These are phyloP conservation scores for Arthrobotrys megalospora DNA, from an alignment of 2,329 filamentous ascomycete genomes.

Conservation along the genomic window DNA sequence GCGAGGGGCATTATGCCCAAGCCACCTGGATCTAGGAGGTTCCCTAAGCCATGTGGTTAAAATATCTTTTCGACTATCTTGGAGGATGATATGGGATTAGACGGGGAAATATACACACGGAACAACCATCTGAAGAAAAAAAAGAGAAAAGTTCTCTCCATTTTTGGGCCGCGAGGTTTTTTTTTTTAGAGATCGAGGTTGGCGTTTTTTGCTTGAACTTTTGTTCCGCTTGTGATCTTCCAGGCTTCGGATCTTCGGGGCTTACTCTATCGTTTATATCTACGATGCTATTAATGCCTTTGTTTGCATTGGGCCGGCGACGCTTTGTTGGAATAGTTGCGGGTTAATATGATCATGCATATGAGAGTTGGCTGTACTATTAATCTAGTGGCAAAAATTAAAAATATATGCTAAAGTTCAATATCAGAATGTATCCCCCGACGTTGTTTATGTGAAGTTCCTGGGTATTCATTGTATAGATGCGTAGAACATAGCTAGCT, in stretches of 20 bases:
- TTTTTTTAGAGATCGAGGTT: no score
- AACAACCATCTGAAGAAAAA: no score
- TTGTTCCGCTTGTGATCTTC: no score
- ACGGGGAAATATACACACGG: neutral
- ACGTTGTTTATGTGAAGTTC: neutral
- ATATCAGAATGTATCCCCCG: neutral
- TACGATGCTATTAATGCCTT: no score
- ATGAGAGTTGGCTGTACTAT: neutral
- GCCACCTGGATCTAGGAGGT: constrained; percentile 24
- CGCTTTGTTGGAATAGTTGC: no score
- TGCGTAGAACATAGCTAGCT: neutral
- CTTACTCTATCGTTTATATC: no score
- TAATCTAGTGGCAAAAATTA: neutral
- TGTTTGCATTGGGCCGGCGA: no score
- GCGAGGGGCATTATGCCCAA: constrained; percentile 28
- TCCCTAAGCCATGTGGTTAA: constrained; percentile 27
- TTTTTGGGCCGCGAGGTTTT: no score
- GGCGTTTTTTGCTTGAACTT: neutral
- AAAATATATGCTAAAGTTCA: neutral
- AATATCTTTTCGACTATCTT: neutral
- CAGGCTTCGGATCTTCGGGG: no score
- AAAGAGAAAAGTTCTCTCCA: no score
- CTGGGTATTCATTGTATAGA: no score
- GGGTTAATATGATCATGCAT: neutral
- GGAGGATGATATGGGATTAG: neutral